phyloP scores from a whole-genome alignment of 2,329 filamentous ascomycete genomes.

The Cordyceps pruinosa region DNA sequence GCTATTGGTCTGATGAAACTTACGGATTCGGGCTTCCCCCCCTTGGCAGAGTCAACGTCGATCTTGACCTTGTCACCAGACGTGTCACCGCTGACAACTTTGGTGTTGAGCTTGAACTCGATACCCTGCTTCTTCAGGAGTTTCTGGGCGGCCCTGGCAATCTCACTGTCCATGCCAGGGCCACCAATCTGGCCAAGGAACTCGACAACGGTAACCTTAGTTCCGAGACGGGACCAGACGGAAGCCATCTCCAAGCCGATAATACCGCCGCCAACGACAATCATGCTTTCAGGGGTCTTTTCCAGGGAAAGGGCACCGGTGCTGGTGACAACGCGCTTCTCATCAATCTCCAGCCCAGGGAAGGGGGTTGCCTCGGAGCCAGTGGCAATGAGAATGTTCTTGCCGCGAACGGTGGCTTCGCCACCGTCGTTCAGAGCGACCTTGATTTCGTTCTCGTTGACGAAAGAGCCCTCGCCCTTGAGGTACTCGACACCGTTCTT shows the following conservation, averaged over 20 bases:
- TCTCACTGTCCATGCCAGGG: slow-evolving; percentile 92
- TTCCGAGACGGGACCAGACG: slow-evolving; percentile 89
- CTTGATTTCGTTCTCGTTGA: slow-evolving; percentile 84
- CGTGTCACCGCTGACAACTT: slow-evolving; percentile 81
- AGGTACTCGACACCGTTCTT: slow-evolving; percentile 99
- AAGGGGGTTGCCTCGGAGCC: slow-evolving; percentile 94
- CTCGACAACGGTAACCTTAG: slow-evolving; percentile 95
- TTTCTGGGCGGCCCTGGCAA: slow-evolving; percentile 87
- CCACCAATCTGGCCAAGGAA: slow-evolving; percentile 95
- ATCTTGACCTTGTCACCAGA: slow-evolving; percentile 72
- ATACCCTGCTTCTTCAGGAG: slow-evolving; percentile 93
- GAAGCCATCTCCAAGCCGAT: slow-evolving; percentile 98
- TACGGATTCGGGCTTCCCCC: slow-evolving; percentile 88
- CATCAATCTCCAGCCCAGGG: slow-evolving; percentile 90
- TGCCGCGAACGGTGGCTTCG: slow-evolving; percentile 77
- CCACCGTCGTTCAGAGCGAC: slow-evolving; percentile 87
- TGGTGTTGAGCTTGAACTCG: slow-evolving; percentile 97
- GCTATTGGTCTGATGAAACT: slow-evolving; percentile 27
- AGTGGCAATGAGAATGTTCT: slow-evolving; percentile 98
- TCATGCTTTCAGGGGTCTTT: slow-evolving; percentile 90
- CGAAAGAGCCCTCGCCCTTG: slow-evolving; percentile 84
- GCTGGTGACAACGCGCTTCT: slow-evolving; percentile 95
- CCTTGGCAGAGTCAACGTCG: slow-evolving; percentile 85
- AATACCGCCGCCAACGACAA: slow-evolving; percentile 96
- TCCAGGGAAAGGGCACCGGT: slow-evolving; percentile 87